A percentile compares a stretch with the other conserved stretches of the same genome.
Conservation (phyloP, 1,284 basidiomycete genomes). For the Moniliella sp. region DNA sequence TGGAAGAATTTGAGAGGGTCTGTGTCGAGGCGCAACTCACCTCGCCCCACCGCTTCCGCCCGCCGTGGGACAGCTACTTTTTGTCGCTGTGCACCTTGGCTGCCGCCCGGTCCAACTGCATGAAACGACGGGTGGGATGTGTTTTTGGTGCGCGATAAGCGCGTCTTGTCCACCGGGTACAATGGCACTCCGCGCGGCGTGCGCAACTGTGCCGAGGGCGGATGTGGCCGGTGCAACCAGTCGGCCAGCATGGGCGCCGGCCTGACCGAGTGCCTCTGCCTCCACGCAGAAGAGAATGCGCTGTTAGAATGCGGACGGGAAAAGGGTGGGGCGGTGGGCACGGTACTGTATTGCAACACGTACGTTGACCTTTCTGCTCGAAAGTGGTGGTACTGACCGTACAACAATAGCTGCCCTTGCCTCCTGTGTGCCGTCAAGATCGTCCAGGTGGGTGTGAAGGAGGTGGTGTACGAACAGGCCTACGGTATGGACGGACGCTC, state of each 20-base stretch:
- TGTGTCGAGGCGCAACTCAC: slow-evolving; percentile 51
- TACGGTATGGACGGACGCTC: slow-evolving; percentile 45
- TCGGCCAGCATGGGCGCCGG: neutral
- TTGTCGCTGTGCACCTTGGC: slow-evolving; percentile 28
- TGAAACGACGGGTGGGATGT: slow-evolving; percentile 89
- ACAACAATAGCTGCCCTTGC: slow-evolving; percentile 61
- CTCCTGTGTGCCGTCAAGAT: slow-evolving; percentile 88
- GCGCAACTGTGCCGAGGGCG: slow-evolving; percentile 34
- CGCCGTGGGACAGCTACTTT: slow-evolving; percentile 31
- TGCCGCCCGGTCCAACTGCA: slow-evolving; percentile 37
- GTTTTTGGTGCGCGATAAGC: slow-evolving; percentile 58
- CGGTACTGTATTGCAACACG: slow-evolving; percentile 70
- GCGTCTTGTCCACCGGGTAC: slow-evolving; percentile 89
- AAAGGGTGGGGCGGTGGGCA: slow-evolving; percentile 43
- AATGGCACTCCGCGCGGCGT: slow-evolving; percentile 86
- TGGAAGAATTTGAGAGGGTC: slow-evolving; percentile 44
- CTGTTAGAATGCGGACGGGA: slow-evolving; percentile 59
- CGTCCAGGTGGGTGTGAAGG: slow-evolving; percentile 72
- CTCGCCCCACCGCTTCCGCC: slow-evolving; percentile 51
- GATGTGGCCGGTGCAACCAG: slow-evolving; percentile 23
- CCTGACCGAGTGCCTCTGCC: slow-evolving; percentile 67
- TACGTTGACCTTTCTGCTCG: slow-evolving; percentile 17
- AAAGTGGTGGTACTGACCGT: too few relatives aligned
- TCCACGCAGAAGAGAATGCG: slow-evolving; percentile 97
- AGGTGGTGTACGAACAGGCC: slow-evolving; percentile 81